Percentiles rank a stretch among this genome's conserved stretches.
Evolutionary conservation across 2,329 filamentous ascomycete genomes (phyloP).

Genomic region (Diaporthe nobilis): DNA sequence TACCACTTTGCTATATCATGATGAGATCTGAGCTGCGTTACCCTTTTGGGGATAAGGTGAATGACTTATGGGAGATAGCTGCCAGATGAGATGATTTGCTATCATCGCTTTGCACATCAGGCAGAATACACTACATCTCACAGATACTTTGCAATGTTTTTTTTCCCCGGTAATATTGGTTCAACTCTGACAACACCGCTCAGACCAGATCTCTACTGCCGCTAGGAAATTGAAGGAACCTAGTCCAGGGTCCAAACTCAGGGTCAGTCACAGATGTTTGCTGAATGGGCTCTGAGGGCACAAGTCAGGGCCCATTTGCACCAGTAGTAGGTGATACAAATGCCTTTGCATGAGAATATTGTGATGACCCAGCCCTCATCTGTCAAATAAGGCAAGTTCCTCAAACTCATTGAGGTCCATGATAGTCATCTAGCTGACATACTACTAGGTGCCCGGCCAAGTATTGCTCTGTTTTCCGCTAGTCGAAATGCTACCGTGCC

Average conservation of each 20-base stretch:
- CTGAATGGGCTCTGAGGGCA: background rate
- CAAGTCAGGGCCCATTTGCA: background rate
- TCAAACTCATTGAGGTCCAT: background rate
- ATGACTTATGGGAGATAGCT: background rate
- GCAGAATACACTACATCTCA: background rate
- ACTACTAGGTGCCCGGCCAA: background rate
- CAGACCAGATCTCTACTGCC: background rate
- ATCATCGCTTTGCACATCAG: conserved; percentile 6
- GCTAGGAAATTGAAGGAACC: background rate
- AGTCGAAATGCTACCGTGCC: background rate
- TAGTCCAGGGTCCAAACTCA: too few species aligned
- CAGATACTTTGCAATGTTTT: background rate
- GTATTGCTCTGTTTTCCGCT: background rate
- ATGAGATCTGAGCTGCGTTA: background rate
- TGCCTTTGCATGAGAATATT: background rate
- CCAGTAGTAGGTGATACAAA: too few species aligned
- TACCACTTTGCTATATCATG: conserved; percentile 4
- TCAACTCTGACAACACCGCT: background rate
- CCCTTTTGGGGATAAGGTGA: background rate
- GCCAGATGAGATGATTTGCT: conserved; percentile 19
- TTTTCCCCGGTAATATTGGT: background rate
- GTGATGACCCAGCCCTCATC: background rate
- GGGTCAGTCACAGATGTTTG: too few species aligned
- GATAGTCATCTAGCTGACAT: background rate
- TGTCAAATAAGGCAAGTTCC: too few species aligned